These are phyloP conservation scores for Fusarium equiseti DNA, from an alignment of 2,329 filamentous ascomycete species.

Conservation along the genomic window DNA sequence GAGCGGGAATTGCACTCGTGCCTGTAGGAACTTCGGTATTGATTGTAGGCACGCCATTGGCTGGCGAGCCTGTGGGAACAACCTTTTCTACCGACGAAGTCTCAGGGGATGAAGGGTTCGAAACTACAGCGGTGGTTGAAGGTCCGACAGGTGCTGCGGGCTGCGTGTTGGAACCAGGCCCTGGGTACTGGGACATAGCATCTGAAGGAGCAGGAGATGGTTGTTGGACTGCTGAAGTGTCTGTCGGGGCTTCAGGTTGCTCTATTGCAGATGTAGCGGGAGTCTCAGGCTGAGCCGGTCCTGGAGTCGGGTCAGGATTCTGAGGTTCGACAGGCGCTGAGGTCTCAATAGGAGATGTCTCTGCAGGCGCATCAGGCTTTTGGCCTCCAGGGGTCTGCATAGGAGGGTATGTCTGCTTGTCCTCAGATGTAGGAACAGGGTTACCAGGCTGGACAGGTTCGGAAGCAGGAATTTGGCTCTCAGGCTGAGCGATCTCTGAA, in stretches of 20 bases:
- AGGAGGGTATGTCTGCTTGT: conserved; percentile 20
- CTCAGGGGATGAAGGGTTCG: conserved; percentile 27
- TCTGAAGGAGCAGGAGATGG: conserved; percentile 20
- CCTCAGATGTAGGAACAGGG: conserved; percentile 19
- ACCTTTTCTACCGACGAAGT: conserved; percentile 16
- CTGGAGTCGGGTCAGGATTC: conserved; percentile 9
- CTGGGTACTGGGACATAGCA: conserved; percentile 5
- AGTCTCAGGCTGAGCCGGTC: conserved; percentile 16
- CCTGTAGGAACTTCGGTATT: conserved; percentile 52
- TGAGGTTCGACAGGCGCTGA: conserved; percentile 9
- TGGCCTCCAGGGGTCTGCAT: conserved; percentile 17
- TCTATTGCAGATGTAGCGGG: conserved; percentile 4
- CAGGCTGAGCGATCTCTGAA: conserved; percentile 29
- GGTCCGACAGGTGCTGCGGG: conserved; percentile 7
- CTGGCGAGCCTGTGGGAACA: conserved; percentile 46
- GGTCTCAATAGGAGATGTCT: conserved; percentile 9
- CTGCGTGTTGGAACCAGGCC: conserved; percentile 16
- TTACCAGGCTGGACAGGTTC: conserved; percentile 23
- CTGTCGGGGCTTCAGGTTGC: conserved; percentile 5
- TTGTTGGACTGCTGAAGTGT: conserved; percentile 20
- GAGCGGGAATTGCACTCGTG: conserved; percentile 57
- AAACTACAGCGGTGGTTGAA: conserved; percentile 16
- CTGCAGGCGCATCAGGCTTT: conserved; percentile 9
- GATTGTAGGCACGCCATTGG: conserved; percentile 58
- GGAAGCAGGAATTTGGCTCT: conserved; percentile 9